Evolutionary conservation across 2,329 filamentous ascomycete species (phyloP), one percentile per base, ranked within the genome.

Genomic region (Aspergillus sojae): DNA sequence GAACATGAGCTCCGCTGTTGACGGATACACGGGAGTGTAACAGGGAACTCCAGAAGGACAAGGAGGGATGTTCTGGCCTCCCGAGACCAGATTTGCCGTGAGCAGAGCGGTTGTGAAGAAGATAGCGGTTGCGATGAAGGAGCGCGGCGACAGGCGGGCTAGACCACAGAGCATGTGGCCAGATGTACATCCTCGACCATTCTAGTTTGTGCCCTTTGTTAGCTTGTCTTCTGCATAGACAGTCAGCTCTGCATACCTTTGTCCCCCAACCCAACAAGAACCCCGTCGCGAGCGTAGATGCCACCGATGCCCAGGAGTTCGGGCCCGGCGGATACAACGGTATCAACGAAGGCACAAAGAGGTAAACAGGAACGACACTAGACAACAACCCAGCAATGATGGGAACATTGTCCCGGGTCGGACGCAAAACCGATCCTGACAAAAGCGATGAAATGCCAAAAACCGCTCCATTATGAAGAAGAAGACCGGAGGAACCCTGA

Each of bases 161-260:
- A 86, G 68, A 1, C 84, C 84, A 64, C 83, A 85, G 36, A 86
- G 80, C 81, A 86, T 85, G 67, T 86, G 84, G 58, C 84, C 84
- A 2, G 83, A 85, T 11, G 84, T 85, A 67, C 84, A 86, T 21
- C 84, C 84, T 60, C 79, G 78, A 56, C 77, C 79, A 67, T 78
- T 79, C 81, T 83, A 61, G 41, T 30, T 12, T 32, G 36, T 23
- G 21, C 12, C 6, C 14, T 26, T 23, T 12, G 57, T 64, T 45
- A 63, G 56, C 16, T 16, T 16, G 45, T 11, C 23, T 28, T 58
- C 28, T 11, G 6, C 28, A 19, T 34, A 12, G 4, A 12, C 26
- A 23, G 26, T 21, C 21, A n/a, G 10, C 34, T 19, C 21, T 14
- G 10, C 70, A 70, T 66, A 84, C 83, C 77, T 84, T 85, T 19